Evolutionary conservation across 2,329 filamentous ascomycete species (phyloP).

Genomic region (Chaetomium globosum): DNA sequence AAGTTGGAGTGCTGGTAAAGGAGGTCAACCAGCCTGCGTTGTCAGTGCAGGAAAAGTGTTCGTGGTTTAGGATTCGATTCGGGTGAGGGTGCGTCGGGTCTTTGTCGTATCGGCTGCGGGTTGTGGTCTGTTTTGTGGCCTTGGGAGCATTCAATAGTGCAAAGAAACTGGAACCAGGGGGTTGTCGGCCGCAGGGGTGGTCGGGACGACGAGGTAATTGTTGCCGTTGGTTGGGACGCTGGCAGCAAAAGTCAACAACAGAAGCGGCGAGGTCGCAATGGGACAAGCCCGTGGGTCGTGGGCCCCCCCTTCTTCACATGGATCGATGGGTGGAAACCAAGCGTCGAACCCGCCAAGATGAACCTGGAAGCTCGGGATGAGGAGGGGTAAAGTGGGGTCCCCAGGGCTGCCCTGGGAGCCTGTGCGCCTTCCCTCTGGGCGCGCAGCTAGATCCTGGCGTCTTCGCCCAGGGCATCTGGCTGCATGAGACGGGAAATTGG

Average conservation of each 20-base stretch:
- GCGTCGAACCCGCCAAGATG: conserved; percentile 13
- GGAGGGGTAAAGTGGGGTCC: conserved; percentile 28
- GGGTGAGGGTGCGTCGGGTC: background rate
- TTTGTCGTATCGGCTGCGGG: conserved; percentile 6
- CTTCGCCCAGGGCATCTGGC: background rate
- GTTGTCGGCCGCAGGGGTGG: conserved; percentile 7
- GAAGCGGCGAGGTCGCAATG: conserved; percentile 2
- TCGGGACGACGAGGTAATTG: background rate
- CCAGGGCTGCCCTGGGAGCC: conserved; percentile 7
- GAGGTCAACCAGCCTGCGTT: conserved; percentile 4
- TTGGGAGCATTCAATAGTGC: conserved; percentile 10
- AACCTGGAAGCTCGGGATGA: conserved; percentile 16
- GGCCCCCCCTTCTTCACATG: conserved; percentile 17
- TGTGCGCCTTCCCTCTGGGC: background rate
- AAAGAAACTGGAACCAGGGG: conserved; percentile 2
- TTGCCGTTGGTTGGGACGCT: background rate
- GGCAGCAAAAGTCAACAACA: conserved; percentile 9
- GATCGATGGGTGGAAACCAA: conserved; percentile 16
- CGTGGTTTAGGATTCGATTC: background rate
- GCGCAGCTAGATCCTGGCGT: background rate
- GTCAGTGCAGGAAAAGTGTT: conserved; percentile 18
- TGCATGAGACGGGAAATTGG: conserved; percentile 27
- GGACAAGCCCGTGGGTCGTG: conserved; percentile 8
- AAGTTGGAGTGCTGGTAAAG: background rate
- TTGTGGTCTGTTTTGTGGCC: conserved; percentile 18